These are phyloP conservation scores for Fusarium sp. DNA, from an alignment of 2,329 filamentous ascomycete genomes.

Conservation along the genomic window DNA sequence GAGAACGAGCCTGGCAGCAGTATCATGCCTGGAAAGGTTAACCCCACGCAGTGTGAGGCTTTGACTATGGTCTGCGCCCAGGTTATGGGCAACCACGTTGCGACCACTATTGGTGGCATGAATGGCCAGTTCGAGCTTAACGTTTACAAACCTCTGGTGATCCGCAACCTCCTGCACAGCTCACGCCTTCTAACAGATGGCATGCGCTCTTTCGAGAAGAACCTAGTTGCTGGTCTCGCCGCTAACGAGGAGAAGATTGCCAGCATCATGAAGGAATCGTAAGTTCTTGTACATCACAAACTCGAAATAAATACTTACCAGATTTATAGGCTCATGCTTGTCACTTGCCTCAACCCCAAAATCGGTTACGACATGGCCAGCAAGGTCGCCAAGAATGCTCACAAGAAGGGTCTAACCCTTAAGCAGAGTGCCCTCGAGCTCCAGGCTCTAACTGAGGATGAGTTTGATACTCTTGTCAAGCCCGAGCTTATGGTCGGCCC, in stretches of 20 bases:
- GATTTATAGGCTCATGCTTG: slow-evolving; percentile 84
- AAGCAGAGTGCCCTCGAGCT: slow-evolving; percentile 96
- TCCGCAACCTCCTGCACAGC: slow-evolving; percentile 95
- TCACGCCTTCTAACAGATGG: slow-evolving; percentile 87
- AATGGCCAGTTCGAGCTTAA: slow-evolving; percentile 99
- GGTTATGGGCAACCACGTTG: slow-evolving; percentile 97
- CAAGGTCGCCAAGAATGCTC: slow-evolving; percentile 97
- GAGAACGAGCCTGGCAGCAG: slow-evolving; percentile 98
- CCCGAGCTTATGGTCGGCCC: slow-evolving; percentile 97
- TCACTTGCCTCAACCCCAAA: slow-evolving; percentile 96
- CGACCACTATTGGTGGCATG: slow-evolving; percentile 92
- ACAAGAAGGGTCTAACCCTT: slow-evolving; percentile 96
- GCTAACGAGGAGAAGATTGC: slow-evolving; percentile 95
- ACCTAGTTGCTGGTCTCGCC: slow-evolving; percentile 87
- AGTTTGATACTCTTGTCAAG: slow-evolving; percentile 89
- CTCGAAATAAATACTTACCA: slow-evolving; percentile 20
- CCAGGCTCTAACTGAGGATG: slow-evolving; percentile 85
- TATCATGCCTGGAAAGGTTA: slow-evolving; percentile 99
- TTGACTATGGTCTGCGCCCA: slow-evolving; percentile 98
- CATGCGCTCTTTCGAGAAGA: slow-evolving; percentile 95
- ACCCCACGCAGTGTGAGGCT: slow-evolving; percentile 97
- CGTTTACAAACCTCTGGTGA: slow-evolving; percentile 98
- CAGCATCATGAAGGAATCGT: slow-evolving; percentile 94
- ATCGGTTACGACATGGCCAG: slow-evolving; percentile 98
- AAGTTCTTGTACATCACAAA: slow-evolving; percentile 53